Percentiles rank a stretch among this genome's conserved stretches.
Conservation (phyloP, 192 early-diverging fungal species). For the Physocladia obscura region DNA sequence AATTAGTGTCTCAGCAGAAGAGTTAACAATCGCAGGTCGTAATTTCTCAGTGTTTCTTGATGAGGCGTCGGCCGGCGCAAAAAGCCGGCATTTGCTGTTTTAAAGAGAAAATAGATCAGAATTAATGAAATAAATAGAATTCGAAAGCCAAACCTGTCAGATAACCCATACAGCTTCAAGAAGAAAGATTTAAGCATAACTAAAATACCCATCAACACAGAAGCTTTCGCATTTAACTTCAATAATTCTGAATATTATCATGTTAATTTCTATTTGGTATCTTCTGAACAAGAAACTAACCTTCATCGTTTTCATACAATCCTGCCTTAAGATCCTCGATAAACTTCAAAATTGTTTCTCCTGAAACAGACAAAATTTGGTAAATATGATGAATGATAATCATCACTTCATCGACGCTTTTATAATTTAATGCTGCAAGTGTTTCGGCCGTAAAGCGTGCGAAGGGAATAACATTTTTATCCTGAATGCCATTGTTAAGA, state of each 20-base stretch:
- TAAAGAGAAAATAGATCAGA: background rate
- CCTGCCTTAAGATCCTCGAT: conserved; percentile 29
- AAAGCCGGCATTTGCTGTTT: conserved; percentile 26
- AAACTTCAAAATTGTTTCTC: conserved; percentile 53
- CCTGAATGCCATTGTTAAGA: conserved; percentile 12
- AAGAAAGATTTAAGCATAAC: conserved; percentile 64
- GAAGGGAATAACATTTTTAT: conserved; percentile 31
- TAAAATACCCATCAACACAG: conserved; percentile 63
- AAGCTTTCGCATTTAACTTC: conserved; percentile 45
- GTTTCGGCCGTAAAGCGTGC: conserved; percentile 81
- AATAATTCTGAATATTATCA: conserved; percentile 18
- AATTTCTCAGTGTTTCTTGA: conserved; percentile 51
- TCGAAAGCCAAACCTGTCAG: conserved; percentile 10
- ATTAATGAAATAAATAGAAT: background rate
- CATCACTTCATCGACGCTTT: conserved; percentile 78
- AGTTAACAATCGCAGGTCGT: conserved; percentile 48
- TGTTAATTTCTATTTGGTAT: conserved; percentile 12
- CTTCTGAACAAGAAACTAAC: conserved; percentile 3
- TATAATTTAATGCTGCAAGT: conserved; percentile 76
- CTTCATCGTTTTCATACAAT: background rate
- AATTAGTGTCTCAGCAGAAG: conserved; percentile 28
- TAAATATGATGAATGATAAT: conserved; percentile 72
- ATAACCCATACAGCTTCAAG: conserved; percentile 56
- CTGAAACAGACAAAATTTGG: conserved; percentile 71
- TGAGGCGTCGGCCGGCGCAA: conserved; percentile 31